Percentiles rank a stretch among this genome's conserved stretches.
phyloP scores from a whole-genome alignment of 148 eudicot genomes.

The Rhododendron kiyosumense region DNA sequence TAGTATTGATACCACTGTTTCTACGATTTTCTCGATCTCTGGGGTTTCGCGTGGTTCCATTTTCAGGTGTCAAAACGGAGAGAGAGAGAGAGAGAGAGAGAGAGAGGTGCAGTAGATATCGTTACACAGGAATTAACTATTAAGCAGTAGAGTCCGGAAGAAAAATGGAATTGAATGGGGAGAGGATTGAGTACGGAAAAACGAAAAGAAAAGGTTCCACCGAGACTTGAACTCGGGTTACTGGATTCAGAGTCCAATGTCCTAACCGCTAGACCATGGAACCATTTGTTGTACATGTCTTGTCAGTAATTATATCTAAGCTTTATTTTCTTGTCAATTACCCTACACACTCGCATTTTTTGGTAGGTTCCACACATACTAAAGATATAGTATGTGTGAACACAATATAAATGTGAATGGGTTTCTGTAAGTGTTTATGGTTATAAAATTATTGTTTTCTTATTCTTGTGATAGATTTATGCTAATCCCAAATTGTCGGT shows the following conservation, averaged over 20 bases:
- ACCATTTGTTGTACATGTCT: not conserved
- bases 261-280: conserved; percentile 17
- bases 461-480: no score
- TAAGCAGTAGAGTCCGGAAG: not conserved
- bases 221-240: conserved; percentile 17
- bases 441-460: no score
- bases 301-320: no score
- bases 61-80: not conserved
- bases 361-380: no score
- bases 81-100: not conserved
- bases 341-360: no score
- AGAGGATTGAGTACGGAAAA: not conserved
- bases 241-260: conserved; percentile 21
- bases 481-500: no score
- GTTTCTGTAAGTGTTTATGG: no score
- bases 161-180: not conserved
- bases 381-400: no score
- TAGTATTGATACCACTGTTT: conserved; percentile 26
- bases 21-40: conserved; percentile 11
- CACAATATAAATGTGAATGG: no score
- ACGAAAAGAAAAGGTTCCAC: conserved; percentile 4
- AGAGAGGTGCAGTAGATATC: not conserved
- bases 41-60: conserved; percentile 16
- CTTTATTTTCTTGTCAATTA: no score
- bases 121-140: not conserved